Evolutionary conservation across 2,329 filamentous ascomycete species (phyloP).

Genomic region (Pseudogymnoascus sp.): DNA sequence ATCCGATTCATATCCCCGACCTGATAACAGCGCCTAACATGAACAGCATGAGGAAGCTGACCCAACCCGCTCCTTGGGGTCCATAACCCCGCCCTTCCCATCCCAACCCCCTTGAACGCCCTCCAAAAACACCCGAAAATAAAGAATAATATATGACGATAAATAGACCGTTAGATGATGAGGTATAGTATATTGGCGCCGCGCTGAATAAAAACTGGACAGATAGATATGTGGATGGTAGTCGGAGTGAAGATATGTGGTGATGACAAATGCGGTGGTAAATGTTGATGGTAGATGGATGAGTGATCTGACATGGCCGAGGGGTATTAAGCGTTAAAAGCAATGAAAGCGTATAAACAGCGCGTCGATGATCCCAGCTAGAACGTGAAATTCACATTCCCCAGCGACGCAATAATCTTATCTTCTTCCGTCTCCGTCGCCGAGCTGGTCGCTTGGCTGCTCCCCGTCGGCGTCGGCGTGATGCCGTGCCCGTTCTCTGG

Average conservation of each 20-base stretch:
- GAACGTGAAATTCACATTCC: slow-evolving; percentile 54
- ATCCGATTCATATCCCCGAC: not conserved
- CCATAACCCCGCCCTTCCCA: not conserved
- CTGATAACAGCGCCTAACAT: not conserved
- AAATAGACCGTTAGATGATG: slow-evolving; percentile 8
- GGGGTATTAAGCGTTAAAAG: not conserved
- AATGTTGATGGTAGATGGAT: not conserved
- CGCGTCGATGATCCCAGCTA: slow-evolving; percentile 29
- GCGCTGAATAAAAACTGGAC: slow-evolving; percentile 6
- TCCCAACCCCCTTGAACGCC: not conserved
- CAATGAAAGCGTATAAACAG: not conserved
- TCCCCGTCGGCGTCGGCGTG: slow-evolving; percentile 15
- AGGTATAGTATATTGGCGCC: slow-evolving; percentile 2
- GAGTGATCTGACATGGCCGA: not conserved
- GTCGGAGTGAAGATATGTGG: not conserved
- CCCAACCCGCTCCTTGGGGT: not conserved
- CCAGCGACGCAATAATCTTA: slow-evolving; percentile 47
- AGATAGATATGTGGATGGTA: not conserved
- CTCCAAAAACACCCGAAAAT: not conserved
- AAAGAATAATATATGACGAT: not conserved
- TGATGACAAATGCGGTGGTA: not conserved
- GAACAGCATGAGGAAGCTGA: not conserved
- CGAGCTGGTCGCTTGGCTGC: slow-evolving; percentile 25
- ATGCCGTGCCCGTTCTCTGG: slow-evolving; percentile 14
- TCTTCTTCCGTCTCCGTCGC: slow-evolving; percentile 36